A percentile compares a stretch with the other conserved stretches of the same genome.
phyloP scores from a whole-genome alignment of 1,139 yeast genomes.

The Yamadazyma blattariae region DNA sequence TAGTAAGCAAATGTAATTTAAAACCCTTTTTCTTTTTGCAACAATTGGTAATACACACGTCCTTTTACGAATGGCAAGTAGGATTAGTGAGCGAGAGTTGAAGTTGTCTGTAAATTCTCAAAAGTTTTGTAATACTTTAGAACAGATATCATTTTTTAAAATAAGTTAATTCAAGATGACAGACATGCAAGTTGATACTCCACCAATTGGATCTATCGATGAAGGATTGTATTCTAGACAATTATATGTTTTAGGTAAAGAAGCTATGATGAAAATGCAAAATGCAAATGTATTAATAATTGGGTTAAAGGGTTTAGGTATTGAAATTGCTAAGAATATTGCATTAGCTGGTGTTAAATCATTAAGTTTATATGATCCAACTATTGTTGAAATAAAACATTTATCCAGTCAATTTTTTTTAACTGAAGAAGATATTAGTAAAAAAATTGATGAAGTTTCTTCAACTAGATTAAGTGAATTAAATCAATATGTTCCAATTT shows the following conservation, averaged over 20 bases:
- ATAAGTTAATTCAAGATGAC: too few relatives aligned
- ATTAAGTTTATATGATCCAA: conserved; percentile 82
- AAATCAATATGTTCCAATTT: conserved; percentile 85
- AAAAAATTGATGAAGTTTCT: conserved; percentile 71
- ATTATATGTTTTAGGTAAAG: conserved; percentile 88
- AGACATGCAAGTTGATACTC: conserved; percentile 56
- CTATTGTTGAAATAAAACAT: conserved; percentile 62
- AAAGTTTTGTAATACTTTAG: too few relatives aligned
- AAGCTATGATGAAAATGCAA: conserved; percentile 98
- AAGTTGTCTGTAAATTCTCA: too few relatives aligned
- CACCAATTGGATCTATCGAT: conserved; percentile 59
- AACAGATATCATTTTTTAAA: too few relatives aligned
- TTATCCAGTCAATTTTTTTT: conserved; percentile 89
- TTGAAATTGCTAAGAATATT: conserved; percentile 94
- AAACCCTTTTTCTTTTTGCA: too few relatives aligned
- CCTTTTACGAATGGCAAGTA: not conserved
- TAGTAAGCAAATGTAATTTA: too few relatives aligned
- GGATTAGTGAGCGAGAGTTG: conserved; percentile 1
- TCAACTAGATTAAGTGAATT: conserved; percentile 70
- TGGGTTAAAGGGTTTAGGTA: conserved; percentile 89
- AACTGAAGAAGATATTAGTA: conserved; percentile 66
- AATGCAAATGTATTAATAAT: conserved; percentile 82
- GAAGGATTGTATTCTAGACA: conserved; percentile 96
- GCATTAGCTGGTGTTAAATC: conserved; percentile 97
- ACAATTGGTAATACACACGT: too few relatives aligned